These are phyloP conservation scores for Boletales sp. DNA, from an alignment of 768 basidiomycete genomes.

Conservation along the genomic window DNA sequence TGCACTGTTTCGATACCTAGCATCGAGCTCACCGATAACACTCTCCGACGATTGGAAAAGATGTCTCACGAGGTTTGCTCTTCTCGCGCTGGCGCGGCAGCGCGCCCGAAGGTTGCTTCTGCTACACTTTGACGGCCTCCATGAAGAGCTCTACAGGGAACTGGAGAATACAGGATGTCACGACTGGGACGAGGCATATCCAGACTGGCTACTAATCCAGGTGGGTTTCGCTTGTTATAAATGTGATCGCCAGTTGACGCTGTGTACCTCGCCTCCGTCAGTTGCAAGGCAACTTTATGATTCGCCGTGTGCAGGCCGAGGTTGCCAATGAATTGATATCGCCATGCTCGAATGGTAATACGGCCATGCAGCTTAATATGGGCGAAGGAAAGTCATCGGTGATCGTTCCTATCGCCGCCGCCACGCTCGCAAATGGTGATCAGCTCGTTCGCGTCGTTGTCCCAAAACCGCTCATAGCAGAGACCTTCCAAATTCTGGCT, in stretches of 20 bases:
- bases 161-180: conserved; percentile 16
- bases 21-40: conserved; percentile 12
- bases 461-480: conserved; percentile 39
- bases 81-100: conserved; percentile 30
- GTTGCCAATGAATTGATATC: conserved; percentile 44
- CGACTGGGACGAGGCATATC: conserved; percentile 16
- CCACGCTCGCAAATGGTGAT: conserved; percentile 39
- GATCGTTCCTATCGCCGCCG: conserved; percentile 42
- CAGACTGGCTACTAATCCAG: conserved; percentile 45
- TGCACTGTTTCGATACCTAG: conserved; percentile 28
- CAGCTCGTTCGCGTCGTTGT: conserved; percentile 45
- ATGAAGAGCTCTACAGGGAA: conserved; percentile 29
- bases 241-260: neutral
- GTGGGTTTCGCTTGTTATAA: conserved; percentile 10
- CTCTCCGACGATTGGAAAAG: conserved; percentile 25
- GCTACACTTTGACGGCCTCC: conserved; percentile 12
- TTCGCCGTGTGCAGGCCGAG: conserved; percentile 37
- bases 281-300: conserved; percentile 41
- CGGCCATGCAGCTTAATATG: conserved; percentile 51
- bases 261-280: conserved; percentile 8
- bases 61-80: conserved; percentile 24
- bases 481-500: conserved; percentile 46
- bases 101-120: conserved; percentile 32
- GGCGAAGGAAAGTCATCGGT: conserved; percentile 50
- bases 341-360: conserved; percentile 33